Percentiles rank a stretch among this genome's conserved stretches.
Evolutionary conservation across 345 rosid species (phyloP).

Genomic region (Geranium brycei): DNA sequence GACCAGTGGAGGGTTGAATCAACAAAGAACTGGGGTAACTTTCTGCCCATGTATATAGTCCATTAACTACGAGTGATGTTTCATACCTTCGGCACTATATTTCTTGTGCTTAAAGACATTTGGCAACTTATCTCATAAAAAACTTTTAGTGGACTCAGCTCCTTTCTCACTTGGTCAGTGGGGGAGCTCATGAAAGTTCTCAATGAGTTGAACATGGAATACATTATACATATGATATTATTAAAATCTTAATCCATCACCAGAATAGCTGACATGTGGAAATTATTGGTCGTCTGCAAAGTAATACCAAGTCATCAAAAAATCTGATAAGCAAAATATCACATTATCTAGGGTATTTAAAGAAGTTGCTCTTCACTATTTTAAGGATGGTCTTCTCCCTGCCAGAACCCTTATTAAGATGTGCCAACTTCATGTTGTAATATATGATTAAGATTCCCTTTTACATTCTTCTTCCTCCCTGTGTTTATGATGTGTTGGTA

Average conservation of each 20-base stretch:
- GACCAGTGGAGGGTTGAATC: slow-evolving; percentile 90
- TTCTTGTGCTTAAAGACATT: background rate
- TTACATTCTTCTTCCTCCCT: background rate
- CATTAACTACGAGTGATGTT: background rate
- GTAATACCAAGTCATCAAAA: no score
- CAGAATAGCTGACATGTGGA: background rate
- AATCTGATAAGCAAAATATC: no score
- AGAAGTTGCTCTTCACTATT: no score
- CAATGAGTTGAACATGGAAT: background rate
- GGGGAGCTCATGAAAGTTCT: background rate
- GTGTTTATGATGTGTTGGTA: background rate
- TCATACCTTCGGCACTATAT: background rate
- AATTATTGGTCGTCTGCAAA: background rate
- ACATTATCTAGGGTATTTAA: no score
- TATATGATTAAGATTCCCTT: no score
- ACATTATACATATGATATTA: no score
- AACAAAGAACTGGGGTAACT: slow-evolving; percentile 84
- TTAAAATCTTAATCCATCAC: no score
- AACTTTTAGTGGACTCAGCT: background rate
- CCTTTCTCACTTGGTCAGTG: background rate
- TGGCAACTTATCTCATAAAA: background rate
- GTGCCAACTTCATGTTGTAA: no score
- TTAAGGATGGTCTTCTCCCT: no score
- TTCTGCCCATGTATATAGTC: slow-evolving; percentile 6
- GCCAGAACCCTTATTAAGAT: no score